These are phyloP conservation scores for Aspergillus sp. DNA, from an alignment of 2,329 filamentous ascomycete genomes.

Conservation along the genomic window DNA sequence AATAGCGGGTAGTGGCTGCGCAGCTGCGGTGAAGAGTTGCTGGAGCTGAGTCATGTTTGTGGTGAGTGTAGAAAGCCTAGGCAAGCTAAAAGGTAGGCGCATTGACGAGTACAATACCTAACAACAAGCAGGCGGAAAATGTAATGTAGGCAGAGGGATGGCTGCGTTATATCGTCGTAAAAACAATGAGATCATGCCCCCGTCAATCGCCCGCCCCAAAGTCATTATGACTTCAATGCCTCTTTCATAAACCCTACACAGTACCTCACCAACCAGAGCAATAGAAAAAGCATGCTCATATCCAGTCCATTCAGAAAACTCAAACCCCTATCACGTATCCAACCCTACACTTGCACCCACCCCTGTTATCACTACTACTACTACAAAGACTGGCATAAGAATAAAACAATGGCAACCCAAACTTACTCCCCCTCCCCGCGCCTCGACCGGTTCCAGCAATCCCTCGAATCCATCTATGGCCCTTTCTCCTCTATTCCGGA, in stretches of 20 bases:
- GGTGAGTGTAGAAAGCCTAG: neutral
- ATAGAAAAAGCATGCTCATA: neutral
- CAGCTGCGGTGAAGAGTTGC: conserved; percentile 28
- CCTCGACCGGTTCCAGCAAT: conserved; percentile 26
- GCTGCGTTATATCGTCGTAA: neutral
- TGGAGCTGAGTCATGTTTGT: conserved; percentile 25
- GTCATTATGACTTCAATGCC: conserved; percentile 28
- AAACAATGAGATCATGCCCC: conserved; percentile 15
- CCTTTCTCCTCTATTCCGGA: conserved; percentile 24
- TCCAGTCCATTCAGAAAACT: neutral
- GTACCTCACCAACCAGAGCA: neutral
- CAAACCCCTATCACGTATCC: neutral
- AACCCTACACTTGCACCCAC: neutral
- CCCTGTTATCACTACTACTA: neutral
- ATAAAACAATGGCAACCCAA: neutral
- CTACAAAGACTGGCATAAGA: neutral
- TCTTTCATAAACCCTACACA: neutral
- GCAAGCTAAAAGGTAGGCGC: neutral
- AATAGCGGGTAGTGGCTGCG: conserved; percentile 32
- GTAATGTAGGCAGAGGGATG: neutral
- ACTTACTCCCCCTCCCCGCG: conserved; percentile 15
- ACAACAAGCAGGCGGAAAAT: neutral
- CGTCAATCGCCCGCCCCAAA: conserved; percentile 5
- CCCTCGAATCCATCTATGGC: conserved; percentile 38
- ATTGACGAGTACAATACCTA: neutral